Conservation (phyloP, 2,329 filamentous ascomycete species). For the Paraconiothyrium brasiliense region DNA sequence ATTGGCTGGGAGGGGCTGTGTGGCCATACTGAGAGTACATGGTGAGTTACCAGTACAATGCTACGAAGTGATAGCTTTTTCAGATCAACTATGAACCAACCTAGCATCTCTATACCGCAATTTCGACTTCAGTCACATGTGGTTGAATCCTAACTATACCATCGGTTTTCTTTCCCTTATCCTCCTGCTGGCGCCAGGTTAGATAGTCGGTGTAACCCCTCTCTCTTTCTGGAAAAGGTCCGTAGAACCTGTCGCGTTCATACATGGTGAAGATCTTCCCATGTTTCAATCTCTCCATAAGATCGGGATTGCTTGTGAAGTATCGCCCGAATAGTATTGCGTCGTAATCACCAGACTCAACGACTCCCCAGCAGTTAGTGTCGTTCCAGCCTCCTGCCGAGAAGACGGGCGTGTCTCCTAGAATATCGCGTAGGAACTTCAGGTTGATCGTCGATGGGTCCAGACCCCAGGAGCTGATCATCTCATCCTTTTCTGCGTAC, state of each 20-base stretch:
- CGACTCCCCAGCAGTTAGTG: conserved; percentile 59
- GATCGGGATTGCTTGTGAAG: conserved; percentile 58
- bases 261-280: conserved; percentile 49
- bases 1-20: background rate
- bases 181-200: background rate
- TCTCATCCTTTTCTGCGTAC: conserved; percentile 59
- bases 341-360: conserved; percentile 52
- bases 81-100: background rate
- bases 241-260: conserved; percentile 45
- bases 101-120: background rate
- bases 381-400: conserved; percentile 64
- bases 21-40: background rate
- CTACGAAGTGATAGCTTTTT: background rate
- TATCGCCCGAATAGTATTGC: conserved; percentile 54
- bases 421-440: conserved; percentile 60
- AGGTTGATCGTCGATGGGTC: conserved; percentile 53
- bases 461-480: conserved; percentile 60
- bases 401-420: conserved; percentile 63
- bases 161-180: background rate
- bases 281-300: conserved; percentile 52
- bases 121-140: background rate
- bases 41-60: background rate
- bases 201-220: conserved; percentile 34
- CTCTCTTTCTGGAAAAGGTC: conserved; percentile 27
- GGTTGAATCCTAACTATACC: background rate